Percentiles rank a stretch among this genome's conserved stretches.
phyloP scores from a whole-genome alignment of 768 basidiomycete genomes.

The Boletellus emodensis region DNA sequence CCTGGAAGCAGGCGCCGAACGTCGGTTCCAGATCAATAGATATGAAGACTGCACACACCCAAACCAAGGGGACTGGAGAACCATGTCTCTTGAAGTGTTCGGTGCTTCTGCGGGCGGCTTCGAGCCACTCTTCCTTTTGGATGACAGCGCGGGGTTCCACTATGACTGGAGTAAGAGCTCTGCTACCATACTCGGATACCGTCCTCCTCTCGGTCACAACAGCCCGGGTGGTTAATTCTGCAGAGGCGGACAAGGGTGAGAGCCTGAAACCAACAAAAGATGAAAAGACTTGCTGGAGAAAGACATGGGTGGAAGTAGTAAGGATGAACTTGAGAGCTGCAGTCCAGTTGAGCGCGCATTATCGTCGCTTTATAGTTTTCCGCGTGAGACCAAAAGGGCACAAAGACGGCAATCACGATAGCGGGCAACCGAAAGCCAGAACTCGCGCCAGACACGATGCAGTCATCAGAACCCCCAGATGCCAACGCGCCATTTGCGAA shows the following conservation, averaged over 20 bases:
- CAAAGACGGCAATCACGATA: conserved; percentile 2
- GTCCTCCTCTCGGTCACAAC: conserved; percentile 14
- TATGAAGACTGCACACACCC: conserved; percentile 15
- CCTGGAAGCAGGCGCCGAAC: conserved; percentile 6
- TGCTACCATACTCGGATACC: conserved; percentile 13
- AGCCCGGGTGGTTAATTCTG: conserved; percentile 5
- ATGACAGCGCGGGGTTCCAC: conserved; percentile 14
- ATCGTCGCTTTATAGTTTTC: conserved; percentile 14
- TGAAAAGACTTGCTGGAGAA: conserved; percentile 8
- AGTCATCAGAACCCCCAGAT: conserved; percentile 6
- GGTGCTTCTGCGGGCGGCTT: conserved; percentile 27
- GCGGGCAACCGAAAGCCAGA: neutral
- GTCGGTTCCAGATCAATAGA: neutral
- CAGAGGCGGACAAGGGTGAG: conserved; percentile 13
- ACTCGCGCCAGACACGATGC: conserved; percentile 16
- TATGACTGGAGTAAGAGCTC: conserved; percentile 12
- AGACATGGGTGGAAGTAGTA: conserved; percentile 14
- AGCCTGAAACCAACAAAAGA: no score
- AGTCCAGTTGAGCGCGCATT: neutral
- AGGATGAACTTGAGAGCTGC: neutral
- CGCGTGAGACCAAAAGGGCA: neutral
- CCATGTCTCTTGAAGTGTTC: conserved; percentile 26
- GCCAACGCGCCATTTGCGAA: conserved; percentile 8
- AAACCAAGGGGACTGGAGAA: conserved; percentile 30
- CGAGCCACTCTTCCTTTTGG: conserved; percentile 29